These are phyloP conservation scores for Rhizophlyctis rosea DNA, from an alignment of 192 early-diverging fungal species.

Conservation along the genomic window DNA sequence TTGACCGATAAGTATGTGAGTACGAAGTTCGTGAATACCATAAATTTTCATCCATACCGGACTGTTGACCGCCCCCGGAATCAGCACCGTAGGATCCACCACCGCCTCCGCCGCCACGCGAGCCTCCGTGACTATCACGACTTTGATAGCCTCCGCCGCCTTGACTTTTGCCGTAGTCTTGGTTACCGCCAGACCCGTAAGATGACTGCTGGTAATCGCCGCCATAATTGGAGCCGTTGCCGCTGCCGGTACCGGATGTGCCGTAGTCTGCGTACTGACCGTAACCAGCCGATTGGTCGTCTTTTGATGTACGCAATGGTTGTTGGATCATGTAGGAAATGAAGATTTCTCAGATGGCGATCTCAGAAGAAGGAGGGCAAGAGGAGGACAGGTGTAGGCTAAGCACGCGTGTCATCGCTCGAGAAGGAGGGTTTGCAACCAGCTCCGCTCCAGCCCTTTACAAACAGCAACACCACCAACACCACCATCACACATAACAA, in stretches of 20 bases:
- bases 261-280: neutral
- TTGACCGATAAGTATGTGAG: constrained; percentile 4
- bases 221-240: neutral
- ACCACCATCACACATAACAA: neutral
- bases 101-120: constrained; percentile 4
- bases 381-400: no score
- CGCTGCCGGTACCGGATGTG: neutral
- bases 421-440: neutral
- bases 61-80: constrained; percentile 11
- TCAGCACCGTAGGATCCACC: no score
- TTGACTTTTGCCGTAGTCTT: constrained; percentile 4
- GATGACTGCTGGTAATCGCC: neutral
- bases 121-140: neutral
- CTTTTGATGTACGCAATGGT: neutral
- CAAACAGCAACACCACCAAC: neutral
- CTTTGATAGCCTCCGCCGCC: constrained; percentile 2
- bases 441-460: neutral
- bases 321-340: no score
- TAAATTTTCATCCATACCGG: neutral
- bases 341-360: no score
- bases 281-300: neutral
- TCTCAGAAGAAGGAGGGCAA: no score
- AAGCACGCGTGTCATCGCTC: no score
- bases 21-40: constrained; percentile 4
- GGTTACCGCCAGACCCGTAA: neutral